Conservation (phyloP, 2,329 filamentous ascomycete species). For the Hypoxylon sp. region DNA sequence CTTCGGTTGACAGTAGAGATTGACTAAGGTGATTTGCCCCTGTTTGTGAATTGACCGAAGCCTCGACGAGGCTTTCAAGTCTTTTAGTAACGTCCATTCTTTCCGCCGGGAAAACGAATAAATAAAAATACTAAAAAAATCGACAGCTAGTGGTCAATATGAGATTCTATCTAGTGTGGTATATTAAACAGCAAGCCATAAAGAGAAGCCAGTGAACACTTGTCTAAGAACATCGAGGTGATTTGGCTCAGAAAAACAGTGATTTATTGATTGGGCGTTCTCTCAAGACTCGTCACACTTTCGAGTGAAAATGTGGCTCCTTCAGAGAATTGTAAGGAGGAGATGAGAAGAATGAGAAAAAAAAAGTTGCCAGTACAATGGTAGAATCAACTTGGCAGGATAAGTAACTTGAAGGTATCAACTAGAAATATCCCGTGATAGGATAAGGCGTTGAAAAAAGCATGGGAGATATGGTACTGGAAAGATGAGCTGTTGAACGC, state of each 20-base stretch:
- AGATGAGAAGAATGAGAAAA: conserved; percentile 23
- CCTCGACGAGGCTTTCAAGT: not conserved
- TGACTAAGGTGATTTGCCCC: not conserved
- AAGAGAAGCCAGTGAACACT: conserved; percentile 36
- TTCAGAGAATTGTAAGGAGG: conserved; percentile 31
- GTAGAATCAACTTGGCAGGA: conserved; percentile 5
- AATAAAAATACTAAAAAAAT: too few species aligned
- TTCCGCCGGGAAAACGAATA: too few species aligned
- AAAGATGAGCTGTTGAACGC: conserved; percentile 15
- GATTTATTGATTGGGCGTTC: conserved; percentile 5
- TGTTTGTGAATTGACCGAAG: conserved; percentile 7
- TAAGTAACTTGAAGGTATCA: conserved; percentile 9
- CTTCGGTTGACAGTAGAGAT: conserved; percentile 22
- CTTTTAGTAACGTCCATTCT: conserved; percentile 20
- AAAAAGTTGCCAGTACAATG: conserved; percentile 11
- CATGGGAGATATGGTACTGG: conserved; percentile 1
- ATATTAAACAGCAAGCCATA: conserved; percentile 18
- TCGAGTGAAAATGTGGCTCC: conserved; percentile 44
- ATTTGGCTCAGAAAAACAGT: conserved; percentile 4
- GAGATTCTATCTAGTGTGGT: conserved; percentile 11
- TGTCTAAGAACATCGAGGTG: conserved; percentile 32
- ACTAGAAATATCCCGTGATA: conserved; percentile 10
- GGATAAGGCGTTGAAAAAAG: conserved; percentile 16
- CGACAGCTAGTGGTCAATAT: conserved; percentile 22
- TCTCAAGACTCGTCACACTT: conserved; percentile 47